Evolutionary conservation across 805 yeast species (phyloP).

Genomic region (Wickerhamomyces canadensis): DNA sequence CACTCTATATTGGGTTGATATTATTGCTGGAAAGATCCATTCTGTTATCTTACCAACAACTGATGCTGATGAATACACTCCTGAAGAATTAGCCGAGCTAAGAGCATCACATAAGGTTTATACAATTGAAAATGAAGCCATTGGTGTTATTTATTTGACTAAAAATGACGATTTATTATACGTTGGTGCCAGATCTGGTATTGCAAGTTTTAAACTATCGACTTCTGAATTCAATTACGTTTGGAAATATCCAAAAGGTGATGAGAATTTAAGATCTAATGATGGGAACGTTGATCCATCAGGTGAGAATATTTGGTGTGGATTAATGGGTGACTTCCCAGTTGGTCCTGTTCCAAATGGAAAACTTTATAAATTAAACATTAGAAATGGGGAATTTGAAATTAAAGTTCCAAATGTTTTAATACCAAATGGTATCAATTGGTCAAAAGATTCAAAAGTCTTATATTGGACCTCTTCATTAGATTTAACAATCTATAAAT

Average conservation of each 20-base stretch:
- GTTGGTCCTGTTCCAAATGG: constrained; percentile 42
- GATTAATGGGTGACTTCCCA: constrained; percentile 66
- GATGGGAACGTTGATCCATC: constrained; percentile 78
- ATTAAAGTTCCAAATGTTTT: constrained; percentile 33
- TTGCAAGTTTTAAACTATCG: constrained; percentile 46
- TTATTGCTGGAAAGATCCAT: constrained; percentile 32
- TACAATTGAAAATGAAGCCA: constrained; percentile 34
- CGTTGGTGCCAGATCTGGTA: constrained; percentile 62
- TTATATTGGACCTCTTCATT: constrained; percentile 52
- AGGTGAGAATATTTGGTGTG: constrained; percentile 69
- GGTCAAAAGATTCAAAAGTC: constrained; percentile 35
- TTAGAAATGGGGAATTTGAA: constrained; percentile 24
- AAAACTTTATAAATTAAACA: constrained; percentile 38
- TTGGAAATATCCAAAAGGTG: constrained; percentile 29
- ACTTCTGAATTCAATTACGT: constrained; percentile 33
- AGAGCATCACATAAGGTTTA: constrained; percentile 33
- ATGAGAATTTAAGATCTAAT: constrained; percentile 52
- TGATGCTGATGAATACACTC: constrained; percentile 21
- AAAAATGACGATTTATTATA: constrained; percentile 41
- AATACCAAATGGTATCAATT: constrained; percentile 67
- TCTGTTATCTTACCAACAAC: constrained; percentile 20
- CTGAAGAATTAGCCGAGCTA: constrained; percentile 19
- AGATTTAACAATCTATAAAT: constrained; percentile 41
- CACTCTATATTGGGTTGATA: constrained; percentile 40
- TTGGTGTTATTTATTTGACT: constrained; percentile 75